Evolutionary conservation across 1,284 basidiomycete species (phyloP), one percentile per base, ranked within the genome.

Genomic region (Takashimella koratensis): DNA sequence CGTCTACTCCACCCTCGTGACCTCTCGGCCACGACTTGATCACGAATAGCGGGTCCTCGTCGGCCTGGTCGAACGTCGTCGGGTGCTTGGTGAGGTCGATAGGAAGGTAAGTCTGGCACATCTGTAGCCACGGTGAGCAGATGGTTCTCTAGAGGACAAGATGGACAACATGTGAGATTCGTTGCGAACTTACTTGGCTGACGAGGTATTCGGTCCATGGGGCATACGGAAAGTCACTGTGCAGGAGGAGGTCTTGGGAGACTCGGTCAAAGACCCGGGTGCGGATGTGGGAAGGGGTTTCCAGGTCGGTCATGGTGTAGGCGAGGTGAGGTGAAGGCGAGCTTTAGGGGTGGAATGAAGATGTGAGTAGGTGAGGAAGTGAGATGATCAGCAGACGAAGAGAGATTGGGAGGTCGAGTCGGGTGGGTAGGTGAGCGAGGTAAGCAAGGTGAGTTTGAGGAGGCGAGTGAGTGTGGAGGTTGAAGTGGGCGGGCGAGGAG

Each of bases 201-300:
- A 45, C 22, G 16, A 50, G 53, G 42, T 50, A 44, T 30, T 54
- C 53, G 20, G 53, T 54, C 21, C 49, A 54, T 16, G 47, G 36
- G 43, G 49, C 39, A 20, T 50, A 43, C n/a, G 53, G 53, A 23
- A 42, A 49, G 3, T 25, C 6, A 10, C 43, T 45, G 23, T 45
- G 11, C 36, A 22, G 4, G 25, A 5, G 26, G 39, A 36, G 3
- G 20, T 50, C 19, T 23, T 27, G 22, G 13, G 8, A 5, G 5
- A 39, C 26, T 12, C 36, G 41, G n/a, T 11, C 22, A 22, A 40
- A 41, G 39, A 54, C 22, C 21, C 39, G 21, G 8, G 23, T 25
- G 16, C 43, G 30, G 36, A 27, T 19, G 10, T 23, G 16, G 41
- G 19, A 30, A 49, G 22, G 22, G 26, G 45, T 36, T 16, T 36